These are phyloP conservation scores for Barnettozyma californica DNA, from an alignment of 805 yeast genomes.

Conservation along the genomic window DNA sequence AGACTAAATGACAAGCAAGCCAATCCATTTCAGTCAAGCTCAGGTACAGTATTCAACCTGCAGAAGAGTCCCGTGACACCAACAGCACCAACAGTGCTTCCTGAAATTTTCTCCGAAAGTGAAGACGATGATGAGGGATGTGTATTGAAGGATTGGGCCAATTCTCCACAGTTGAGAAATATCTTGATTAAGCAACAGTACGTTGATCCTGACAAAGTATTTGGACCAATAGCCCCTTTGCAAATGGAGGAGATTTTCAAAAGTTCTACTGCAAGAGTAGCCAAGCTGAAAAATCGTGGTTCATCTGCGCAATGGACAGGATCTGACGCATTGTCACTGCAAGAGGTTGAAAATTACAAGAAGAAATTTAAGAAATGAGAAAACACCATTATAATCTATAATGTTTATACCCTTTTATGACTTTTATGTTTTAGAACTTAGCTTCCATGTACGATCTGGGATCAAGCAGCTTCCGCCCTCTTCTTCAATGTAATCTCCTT, in stretches of 20 bases:
- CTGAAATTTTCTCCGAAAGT: constrained; percentile 46
- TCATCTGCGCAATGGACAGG: constrained; percentile 45
- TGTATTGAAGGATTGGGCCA: constrained; percentile 56
- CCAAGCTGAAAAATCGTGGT: constrained; percentile 50
- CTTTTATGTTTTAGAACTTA: background rate
- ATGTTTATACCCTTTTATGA: background rate
- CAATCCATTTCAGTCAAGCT: constrained; percentile 12
- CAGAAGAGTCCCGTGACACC: constrained; percentile 19
- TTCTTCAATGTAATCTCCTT: constrained; percentile 52
- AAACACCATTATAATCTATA: background rate
- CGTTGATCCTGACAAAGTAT: constrained; percentile 61
- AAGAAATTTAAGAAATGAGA: constrained; percentile 20
- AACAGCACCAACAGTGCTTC: constrained; percentile 26
- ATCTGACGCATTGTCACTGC: constrained; percentile 38
- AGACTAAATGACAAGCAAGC: constrained; percentile 17
- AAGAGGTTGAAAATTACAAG: constrained; percentile 44
- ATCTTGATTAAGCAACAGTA: constrained; percentile 41
- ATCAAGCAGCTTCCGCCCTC: constrained; percentile 23
- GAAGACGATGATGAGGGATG: constrained; percentile 49
- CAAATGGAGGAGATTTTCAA: constrained; percentile 66
- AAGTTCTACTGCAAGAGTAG: constrained; percentile 32
- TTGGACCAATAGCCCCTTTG: constrained; percentile 70
- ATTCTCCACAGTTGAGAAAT: constrained; percentile 47
- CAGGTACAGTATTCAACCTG: background rate
- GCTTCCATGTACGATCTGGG: background rate